Evolutionary conservation across 805 yeast species (phyloP).

Genomic region (Pichia paraexigua): DNA sequence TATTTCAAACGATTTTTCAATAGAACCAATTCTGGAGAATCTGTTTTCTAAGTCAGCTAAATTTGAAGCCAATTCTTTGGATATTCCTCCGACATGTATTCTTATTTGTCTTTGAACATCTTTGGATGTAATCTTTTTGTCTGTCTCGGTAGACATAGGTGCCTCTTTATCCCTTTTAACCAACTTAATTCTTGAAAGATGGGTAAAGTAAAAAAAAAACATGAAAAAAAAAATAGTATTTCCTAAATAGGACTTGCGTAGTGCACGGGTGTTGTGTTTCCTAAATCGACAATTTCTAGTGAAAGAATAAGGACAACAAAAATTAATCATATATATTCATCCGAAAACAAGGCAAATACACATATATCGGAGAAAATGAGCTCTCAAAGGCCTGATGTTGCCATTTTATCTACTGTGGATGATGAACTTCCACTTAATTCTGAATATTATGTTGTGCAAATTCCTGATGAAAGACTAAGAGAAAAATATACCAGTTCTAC

Average conservation of each 20-base stretch:
- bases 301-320: background rate
- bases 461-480: constrained; percentile 15
- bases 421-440: constrained; percentile 20
- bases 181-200: background rate
- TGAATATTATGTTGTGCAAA: constrained; percentile 19
- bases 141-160: background rate
- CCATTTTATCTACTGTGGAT: background rate
- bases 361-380: background rate
- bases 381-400: background rate
- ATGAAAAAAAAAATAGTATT: background rate
- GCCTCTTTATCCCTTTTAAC: background rate
- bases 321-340: background rate
- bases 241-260: background rate
- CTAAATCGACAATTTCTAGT: background rate
- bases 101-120: constrained; percentile 1
- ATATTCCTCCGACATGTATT: constrained; percentile 63
- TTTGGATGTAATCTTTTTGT: background rate
- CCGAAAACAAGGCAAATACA: background rate
- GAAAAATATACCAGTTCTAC: constrained; percentile 21
- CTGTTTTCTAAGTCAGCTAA: constrained; percentile 44
- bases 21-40: constrained; percentile 53
- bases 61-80: constrained; percentile 41
- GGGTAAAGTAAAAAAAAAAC: background rate
- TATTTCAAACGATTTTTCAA: constrained; percentile 39
- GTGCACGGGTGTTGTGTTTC: constrained; percentile 1